A percentile compares a stretch with the other conserved stretches of the same genome.
Conservation (phyloP, 176 grass and related monocot species). For the Juncus inflexus region DNA sequence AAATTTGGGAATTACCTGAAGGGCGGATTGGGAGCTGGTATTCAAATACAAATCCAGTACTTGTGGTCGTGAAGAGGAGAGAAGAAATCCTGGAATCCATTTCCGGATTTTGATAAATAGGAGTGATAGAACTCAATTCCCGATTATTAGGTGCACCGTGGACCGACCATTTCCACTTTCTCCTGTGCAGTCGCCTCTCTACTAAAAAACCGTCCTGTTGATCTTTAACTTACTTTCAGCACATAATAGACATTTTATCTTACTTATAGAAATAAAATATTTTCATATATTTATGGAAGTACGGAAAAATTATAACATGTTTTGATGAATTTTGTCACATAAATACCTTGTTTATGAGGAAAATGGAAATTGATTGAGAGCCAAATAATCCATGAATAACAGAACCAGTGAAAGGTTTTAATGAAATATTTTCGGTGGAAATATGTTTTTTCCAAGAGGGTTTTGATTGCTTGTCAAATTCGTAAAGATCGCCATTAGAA, state of each 20-base stretch:
- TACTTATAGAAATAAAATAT: too few species aligned
- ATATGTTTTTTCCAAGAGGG: slow-evolving; percentile 97
- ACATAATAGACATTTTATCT: not conserved
- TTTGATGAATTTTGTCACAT: not conserved
- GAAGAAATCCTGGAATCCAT: slow-evolving; percentile 37
- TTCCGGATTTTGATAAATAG: slow-evolving; percentile 58
- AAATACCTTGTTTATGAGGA: slow-evolving; percentile 85
- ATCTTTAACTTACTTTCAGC: slow-evolving; percentile 68
- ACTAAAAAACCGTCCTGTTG: slow-evolving; percentile 96
- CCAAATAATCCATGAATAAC: slow-evolving; percentile 57
- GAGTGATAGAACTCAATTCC: slow-evolving; percentile 61
- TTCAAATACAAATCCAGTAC: slow-evolving; percentile 66
- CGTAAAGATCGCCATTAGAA: slow-evolving; percentile 78
- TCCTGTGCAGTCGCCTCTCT: slow-evolving; percentile 86
- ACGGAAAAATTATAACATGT: not conserved
- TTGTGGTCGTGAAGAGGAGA: slow-evolving; percentile 61
- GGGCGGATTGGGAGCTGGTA: slow-evolving; percentile 44
- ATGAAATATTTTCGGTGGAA: slow-evolving; percentile 42
- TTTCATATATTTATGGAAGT: too few species aligned
- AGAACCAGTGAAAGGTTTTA: slow-evolving; percentile 63
- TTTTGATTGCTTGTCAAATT: slow-evolving; percentile 80
- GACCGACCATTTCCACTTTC: slow-evolving; percentile 93
- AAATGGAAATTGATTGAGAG: slow-evolving; percentile 83
- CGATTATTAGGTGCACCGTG: slow-evolving; percentile 65
- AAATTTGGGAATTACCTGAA: slow-evolving; percentile 18